Base-by-base conservation (phyloP, 2,329 filamentous ascomycete genomes). In the Westerdykella sp. region DNA sequence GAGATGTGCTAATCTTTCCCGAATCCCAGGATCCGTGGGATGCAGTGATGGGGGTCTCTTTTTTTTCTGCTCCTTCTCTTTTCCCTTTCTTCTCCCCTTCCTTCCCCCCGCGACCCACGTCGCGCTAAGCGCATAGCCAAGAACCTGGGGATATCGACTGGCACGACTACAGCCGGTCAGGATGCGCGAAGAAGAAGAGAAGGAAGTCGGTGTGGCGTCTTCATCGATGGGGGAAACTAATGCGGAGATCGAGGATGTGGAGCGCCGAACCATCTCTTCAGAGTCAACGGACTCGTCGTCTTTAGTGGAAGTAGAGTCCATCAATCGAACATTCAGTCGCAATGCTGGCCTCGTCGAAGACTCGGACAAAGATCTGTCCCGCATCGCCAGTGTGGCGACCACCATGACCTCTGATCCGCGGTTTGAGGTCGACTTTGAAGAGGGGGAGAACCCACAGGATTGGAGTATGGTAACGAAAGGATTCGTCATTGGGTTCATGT, bases 351-450 rank as follows among this genome's bases (percentile, higher is more conserved):
- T 60, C 12, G 25, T 28, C 25, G 25, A 28, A 28, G 25, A 28
- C 6, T 57, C 59, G 42, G 53, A 63, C 14, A 60, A 61, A 34
- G 41, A 44, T 1, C 47, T 59, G 22, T 50, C 50, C 14, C 53
- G 51, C 3, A 54, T 65, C 25, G 53, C 57, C 3, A 59, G 51
- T 1, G 53, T 63, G 3, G 56, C 59, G 5, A 69, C 67, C 2
- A 67, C 64, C 38, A 62, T 65, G 41, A 69, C 65, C 6, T 56
- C 58, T 6, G 69, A 74, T 43, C 74, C 79, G 4, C 78, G 80
- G 22, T 91, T 81, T 56, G 87, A 93, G 66, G 76, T 91, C 42
- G 81, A 84, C 56, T 89, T 87, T 60, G 76, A 78, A 1, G 69
- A 76, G 45, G 70, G 72, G 2, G 73, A 75, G 11, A 83, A 88